Conservation (phyloP, 257 asterid genomes). For the Gynochthodes officinalis region DNA sequence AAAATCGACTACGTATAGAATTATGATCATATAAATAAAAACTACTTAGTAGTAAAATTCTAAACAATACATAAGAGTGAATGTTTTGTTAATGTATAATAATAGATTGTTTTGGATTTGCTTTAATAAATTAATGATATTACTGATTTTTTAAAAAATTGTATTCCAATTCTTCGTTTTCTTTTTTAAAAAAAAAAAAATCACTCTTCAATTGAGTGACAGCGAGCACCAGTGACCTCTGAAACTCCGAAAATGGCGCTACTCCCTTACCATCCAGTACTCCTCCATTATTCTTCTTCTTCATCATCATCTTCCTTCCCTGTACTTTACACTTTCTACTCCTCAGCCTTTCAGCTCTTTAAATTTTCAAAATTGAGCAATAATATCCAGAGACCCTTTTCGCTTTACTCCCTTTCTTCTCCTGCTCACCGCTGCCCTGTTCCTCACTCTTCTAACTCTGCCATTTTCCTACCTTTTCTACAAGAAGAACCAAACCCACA, state of each 20-base stretch:
- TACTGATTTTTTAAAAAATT: too few species aligned
- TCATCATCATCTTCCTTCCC: slow-evolving; percentile 27
- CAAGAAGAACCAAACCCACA: slow-evolving; percentile 42
- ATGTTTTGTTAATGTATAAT: too few species aligned
- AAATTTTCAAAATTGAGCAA: slow-evolving; percentile 27
- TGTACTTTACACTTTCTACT: slow-evolving; percentile 13
- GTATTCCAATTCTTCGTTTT: too few species aligned
- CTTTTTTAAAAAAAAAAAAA: too few species aligned
- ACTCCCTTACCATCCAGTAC: slow-evolving; percentile 3
- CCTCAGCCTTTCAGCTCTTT: slow-evolving; percentile 23
- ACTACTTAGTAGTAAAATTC: too few species aligned
- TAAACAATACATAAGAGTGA: too few species aligned
- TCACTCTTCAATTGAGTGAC: too few species aligned
- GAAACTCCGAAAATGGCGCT: slow-evolving; percentile 19
- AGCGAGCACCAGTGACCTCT: too few species aligned
- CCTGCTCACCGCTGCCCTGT: slow-evolving; percentile 31
- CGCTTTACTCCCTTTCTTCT: slow-evolving; percentile 28
- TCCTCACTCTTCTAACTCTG: slow-evolving; percentile 28
- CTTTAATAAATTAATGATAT: too few species aligned
- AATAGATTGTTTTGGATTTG: too few species aligned
- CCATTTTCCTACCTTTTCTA: slow-evolving; percentile 72
- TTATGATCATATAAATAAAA: too few species aligned
- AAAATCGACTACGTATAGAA: too few species aligned
- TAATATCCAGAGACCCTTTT: slow-evolving; percentile 17
- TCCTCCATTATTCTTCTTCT: slow-evolving; percentile 11